Evolutionary conservation across 1,139 yeast species (phyloP), one percentile per base, ranked within the genome.

Genomic region (Yamadazyma diospyri): DNA sequence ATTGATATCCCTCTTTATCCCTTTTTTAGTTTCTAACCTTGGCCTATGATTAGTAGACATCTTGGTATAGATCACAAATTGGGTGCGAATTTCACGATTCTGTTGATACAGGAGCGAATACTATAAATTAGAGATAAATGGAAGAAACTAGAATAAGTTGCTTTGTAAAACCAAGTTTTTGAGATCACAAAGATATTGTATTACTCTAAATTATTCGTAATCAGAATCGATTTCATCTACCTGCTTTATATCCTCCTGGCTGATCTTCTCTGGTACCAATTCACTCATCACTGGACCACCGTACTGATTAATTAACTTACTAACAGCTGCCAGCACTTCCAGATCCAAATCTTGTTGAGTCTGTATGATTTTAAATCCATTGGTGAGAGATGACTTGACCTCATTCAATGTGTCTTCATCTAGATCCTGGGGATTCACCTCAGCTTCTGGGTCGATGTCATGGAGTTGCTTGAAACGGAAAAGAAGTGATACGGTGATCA

Each of bases 11-110:
- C 70, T 58, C 19, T 62, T 64, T 45, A 74, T 76, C 4, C 96
- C 97, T 47, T 78, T 72, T 37, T 94, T 88, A 39, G 92, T 85
- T 50, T 88, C 96, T 41, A 86, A 70, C 6, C 94, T 86, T 0
- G 97, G 96, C 53, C 94, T 72, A 52, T 86, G 95, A 30, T 94
- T 92, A 2, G 95, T 81, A 1, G 95, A 83, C 95, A 86, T 86
- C n/a, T n/a, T n/a, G n/a, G n/a, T n/a, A n/a, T n/a, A n/a, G n/a
- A n/a, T n/a, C 15, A 15, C 36, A 9, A 19, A 6, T 25, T 21
- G 23, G 23, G 23, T 21, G 23, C 23, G 23, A 21, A 21, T 5
- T 21, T 21, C 7, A n/a, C 10, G 23, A 21, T n/a, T n/a, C n/a
- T n/a, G n/a, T n/a, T n/a, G n/a, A n/a, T n/a, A n/a, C n/a, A n/a